Conservation (phyloP, 306 rosid species). For the Prunus kanzakura region DNA sequence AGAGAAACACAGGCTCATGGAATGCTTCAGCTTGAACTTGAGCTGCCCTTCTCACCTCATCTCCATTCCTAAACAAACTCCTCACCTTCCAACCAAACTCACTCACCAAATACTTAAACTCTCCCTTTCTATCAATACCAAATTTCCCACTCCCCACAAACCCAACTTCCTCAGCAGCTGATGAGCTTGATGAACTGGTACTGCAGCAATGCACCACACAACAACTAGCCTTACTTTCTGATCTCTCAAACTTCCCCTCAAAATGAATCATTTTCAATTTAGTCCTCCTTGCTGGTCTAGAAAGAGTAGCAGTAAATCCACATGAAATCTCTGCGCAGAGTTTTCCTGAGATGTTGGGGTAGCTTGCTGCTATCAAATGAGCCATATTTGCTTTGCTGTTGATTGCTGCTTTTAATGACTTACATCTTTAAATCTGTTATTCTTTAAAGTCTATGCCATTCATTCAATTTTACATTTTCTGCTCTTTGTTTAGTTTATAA, state of each 20-base stretch:
- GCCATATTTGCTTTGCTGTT: constrained; percentile 31
- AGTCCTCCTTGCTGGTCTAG: constrained; percentile 4
- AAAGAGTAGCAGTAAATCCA: not conserved
- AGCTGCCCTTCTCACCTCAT: constrained; percentile 66
- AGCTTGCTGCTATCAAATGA: constrained; percentile 41
- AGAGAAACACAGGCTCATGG: constrained; percentile 59
- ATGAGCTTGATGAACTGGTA: constrained; percentile 24
- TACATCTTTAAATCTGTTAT: not conserved
- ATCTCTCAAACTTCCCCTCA: not conserved
- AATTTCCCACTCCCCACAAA: constrained; percentile 12
- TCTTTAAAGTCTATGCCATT: not conserved
- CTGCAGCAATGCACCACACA: constrained; percentile 34
- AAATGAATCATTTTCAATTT: not conserved
- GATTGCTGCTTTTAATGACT: not conserved
- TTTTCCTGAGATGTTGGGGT: constrained; percentile 29
- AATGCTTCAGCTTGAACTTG: constrained; percentile 78
- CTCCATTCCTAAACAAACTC: constrained; percentile 44
- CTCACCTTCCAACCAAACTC: constrained; percentile 79
- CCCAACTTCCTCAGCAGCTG: constrained; percentile 29
- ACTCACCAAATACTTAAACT: constrained; percentile 43
- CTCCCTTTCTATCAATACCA: constrained; percentile 2
- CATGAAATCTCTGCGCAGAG: constrained; percentile 23
- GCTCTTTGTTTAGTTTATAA: too few species aligned
- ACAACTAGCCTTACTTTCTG: constrained; percentile 6
- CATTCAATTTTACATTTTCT: not conserved